Base-by-base conservation (phyloP, 2,329 filamentous ascomycete species). In the Colletotrichum acutatum region DNA sequence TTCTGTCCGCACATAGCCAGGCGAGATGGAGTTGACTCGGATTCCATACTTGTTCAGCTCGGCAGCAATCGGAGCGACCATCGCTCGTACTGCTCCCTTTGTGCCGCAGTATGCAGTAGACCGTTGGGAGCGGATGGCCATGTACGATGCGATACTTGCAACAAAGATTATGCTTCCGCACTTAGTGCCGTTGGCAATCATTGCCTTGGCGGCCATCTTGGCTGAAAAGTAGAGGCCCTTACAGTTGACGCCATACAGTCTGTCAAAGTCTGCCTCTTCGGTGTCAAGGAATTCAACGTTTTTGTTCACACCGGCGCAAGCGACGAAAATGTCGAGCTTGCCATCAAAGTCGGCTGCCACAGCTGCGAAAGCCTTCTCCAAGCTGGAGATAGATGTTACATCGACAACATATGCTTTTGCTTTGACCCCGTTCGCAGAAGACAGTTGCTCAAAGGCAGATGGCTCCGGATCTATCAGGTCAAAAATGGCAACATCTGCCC, bases 101-200 rank as follows among this genome's bases (percentile, higher is more conserved):
- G 71, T 75, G 0, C 74, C 71, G 12, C 71, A 73, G 49, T 74
- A 74, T 2, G 74, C 74, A 78, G 83, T 85, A 59, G 83, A 86
- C 42, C 82, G 78, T 76, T 89, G 86, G 16, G 83, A 85, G 9
- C 85, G 82, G 22, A 88, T 84, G 0, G 87, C 87, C 75, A 88
- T 86, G 67, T 87, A 81, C 32, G 84, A 85, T 0, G 87, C 87
- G 76, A 89, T 89, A 66, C 86, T 88, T 0, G 87, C 87, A 0
- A 89, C 85, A 4, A 89, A 78, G 12, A 90, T 82, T 65, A 89
- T 89, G 69, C 86, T 88, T 0, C 87, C 87, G 65, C 83, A 83
- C 66, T 83, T 84, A 0, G 87, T 88, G 2, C 83, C 83, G 74
- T 86, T 89, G 1, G 82, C 80, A 37, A 89, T 86, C 84, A 90